A percentile compares a stretch with the other conserved stretches of the same genome.
These are phyloP conservation scores for Lepidium didymum DNA, from an alignment of 345 rosid species.

Conservation along the genomic window DNA sequence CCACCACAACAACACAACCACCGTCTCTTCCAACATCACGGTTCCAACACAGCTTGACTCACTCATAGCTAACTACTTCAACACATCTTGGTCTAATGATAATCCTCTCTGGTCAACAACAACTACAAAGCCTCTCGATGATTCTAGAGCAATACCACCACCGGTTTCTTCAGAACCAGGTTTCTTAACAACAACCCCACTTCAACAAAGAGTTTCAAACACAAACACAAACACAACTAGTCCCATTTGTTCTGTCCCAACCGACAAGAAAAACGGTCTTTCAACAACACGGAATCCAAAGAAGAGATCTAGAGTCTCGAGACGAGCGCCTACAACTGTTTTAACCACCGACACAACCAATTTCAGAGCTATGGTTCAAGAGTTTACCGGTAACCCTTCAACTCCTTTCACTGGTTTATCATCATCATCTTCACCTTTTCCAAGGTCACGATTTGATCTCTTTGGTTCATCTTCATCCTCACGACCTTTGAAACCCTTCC, in stretches of 20 bases:
- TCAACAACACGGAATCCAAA: slow-evolving; percentile 50
- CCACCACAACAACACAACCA: slow-evolving; percentile 14
- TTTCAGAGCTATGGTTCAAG: slow-evolving; percentile 98
- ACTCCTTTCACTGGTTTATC: slow-evolving; percentile 59
- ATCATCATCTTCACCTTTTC: slow-evolving; percentile 42
- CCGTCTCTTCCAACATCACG: slow-evolving; percentile 12
- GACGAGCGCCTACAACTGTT: slow-evolving; percentile 93
- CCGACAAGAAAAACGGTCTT: slow-evolving; percentile 27
- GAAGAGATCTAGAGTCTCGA: slow-evolving; percentile 86
- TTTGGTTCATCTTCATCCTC: slow-evolving; percentile 44
- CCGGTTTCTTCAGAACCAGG: slow-evolving; percentile 34
- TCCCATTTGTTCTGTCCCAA: slow-evolving; percentile 28
- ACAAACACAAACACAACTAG: slow-evolving; percentile 28
- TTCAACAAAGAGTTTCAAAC: no score
- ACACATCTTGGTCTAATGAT: slow-evolving; percentile 36
- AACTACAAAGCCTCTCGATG: slow-evolving; percentile 7
- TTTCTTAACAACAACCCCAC: slow-evolving; percentile 20
- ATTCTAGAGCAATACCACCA: slow-evolving; percentile 34
- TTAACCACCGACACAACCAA: slow-evolving; percentile 83
- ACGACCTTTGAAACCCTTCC: slow-evolving; percentile 46
- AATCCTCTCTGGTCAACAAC: slow-evolving; percentile 44
- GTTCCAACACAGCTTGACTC: slow-evolving; percentile 23
- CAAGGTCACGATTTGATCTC: slow-evolving; percentile 56
- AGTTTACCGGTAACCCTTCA: slow-evolving; percentile 88
- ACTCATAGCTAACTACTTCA: slow-evolving; percentile 55